Evolutionary conservation across 192 early-diverging fungal genomes (phyloP).

Genomic region (Backusella liffmaniae): DNA sequence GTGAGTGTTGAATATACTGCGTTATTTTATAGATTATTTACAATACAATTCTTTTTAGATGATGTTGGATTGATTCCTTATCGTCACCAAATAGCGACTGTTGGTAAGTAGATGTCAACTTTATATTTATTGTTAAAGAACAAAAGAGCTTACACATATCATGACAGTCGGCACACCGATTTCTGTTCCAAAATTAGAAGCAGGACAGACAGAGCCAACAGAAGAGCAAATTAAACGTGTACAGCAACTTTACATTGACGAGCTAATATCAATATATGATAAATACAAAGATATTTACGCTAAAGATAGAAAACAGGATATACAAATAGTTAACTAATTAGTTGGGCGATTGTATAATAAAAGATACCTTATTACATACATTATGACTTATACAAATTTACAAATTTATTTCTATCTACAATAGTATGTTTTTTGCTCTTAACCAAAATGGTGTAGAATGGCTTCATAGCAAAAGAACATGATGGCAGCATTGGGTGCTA

Average conservation of each 20-base stretch:
- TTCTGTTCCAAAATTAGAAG: slow-evolving; percentile 45
- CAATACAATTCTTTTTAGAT: slow-evolving; percentile 30
- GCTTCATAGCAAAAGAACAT: slow-evolving; percentile 89
- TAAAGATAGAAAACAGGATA: slow-evolving; percentile 56
- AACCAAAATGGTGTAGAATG: slow-evolving; percentile 52
- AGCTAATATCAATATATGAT: slow-evolving; percentile 57
- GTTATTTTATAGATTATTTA: not conserved
- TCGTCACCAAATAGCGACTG: slow-evolving; percentile 41
- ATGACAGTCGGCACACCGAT: slow-evolving; percentile 60
- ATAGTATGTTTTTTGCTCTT: not conserved
- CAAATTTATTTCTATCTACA: not conserved
- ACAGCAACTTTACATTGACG: slow-evolving; percentile 68
- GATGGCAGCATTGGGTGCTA: slow-evolving; percentile 95
- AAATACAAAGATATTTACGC: slow-evolving; percentile 69
- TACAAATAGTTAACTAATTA: slow-evolving; percentile 60
- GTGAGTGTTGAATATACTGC: slow-evolving; percentile 41
- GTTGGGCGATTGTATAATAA: not conserved
- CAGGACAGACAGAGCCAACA: slow-evolving; percentile 39
- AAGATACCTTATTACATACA: not conserved
- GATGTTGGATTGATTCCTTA: slow-evolving; percentile 52
- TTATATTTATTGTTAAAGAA: not conserved
- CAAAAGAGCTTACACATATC: not conserved
- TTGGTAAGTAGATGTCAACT: slow-evolving; percentile 26
- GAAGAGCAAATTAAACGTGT: slow-evolving; percentile 50
- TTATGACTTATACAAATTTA: not conserved